phyloP scores from a whole-genome alignment of 75 land plant genomes.

The Adiantum capillusveneris region DNA sequence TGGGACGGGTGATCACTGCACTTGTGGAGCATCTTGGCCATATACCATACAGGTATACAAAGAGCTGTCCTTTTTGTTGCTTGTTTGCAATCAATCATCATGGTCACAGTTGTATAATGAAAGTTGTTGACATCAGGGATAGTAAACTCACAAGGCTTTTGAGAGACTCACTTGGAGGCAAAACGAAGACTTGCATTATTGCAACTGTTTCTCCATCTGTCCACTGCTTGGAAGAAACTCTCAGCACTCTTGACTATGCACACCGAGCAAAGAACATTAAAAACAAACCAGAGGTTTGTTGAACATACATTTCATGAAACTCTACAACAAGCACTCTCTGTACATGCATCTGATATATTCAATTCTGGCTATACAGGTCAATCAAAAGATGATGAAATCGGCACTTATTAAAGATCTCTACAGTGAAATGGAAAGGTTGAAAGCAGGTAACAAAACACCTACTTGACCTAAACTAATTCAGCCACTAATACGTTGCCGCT shows the following conservation, averaged over 20 bases:
- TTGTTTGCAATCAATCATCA: background rate
- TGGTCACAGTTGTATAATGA: background rate
- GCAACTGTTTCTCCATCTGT: constrained; percentile 76
- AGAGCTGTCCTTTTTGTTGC: background rate
- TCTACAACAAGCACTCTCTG: too few relatives aligned
- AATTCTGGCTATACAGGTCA: constrained; percentile 41
- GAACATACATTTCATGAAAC: too few relatives aligned
- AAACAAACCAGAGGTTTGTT: constrained; percentile 70
- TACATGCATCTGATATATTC: too few relatives aligned
- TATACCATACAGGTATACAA: constrained; percentile 57
- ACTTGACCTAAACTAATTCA: too few relatives aligned
- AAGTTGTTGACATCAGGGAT: constrained; percentile 36
- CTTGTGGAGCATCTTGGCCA: constrained; percentile 69
- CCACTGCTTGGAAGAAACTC: constrained; percentile 62
- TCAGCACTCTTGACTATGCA: constrained; percentile 82
- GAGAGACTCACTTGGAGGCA: constrained; percentile 70
- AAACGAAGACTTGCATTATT: constrained; percentile 76
- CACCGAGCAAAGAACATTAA: constrained; percentile 66
- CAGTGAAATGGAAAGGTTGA: constrained; percentile 76
- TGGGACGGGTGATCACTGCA: constrained; percentile 64
- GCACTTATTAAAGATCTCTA: constrained; percentile 91
- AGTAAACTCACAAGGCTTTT: constrained; percentile 74
- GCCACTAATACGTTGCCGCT: too few relatives aligned
- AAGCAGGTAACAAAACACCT: too few relatives aligned
- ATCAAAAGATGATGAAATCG: constrained; percentile 96